Percentiles rank a stretch among this genome's conserved stretches.
These are phyloP conservation scores for Auriscalpium microsporum DNA, from an alignment of 768 basidiomycete genomes.

Conservation along the genomic window DNA sequence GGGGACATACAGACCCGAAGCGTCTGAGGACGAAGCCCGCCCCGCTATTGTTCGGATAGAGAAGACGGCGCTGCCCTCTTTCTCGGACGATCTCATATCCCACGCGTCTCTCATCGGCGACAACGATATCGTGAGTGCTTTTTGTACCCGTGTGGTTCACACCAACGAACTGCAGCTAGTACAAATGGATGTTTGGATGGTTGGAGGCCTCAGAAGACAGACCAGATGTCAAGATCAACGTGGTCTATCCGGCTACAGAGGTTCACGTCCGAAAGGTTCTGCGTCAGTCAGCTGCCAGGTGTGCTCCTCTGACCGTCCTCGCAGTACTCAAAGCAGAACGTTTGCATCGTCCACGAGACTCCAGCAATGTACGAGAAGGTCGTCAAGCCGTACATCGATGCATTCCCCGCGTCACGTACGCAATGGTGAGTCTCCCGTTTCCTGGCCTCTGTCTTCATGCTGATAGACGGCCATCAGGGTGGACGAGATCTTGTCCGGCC, in stretches of 20 bases:
- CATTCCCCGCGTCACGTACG: slow-evolving; percentile 68
- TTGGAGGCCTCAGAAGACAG: slow-evolving; percentile 29
- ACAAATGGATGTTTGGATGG: slow-evolving; percentile 77
- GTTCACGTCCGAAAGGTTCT: slow-evolving; percentile 77
- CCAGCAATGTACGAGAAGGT: slow-evolving; percentile 63
- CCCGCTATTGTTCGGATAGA: slow-evolving; percentile 72
- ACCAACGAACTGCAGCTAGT: slow-evolving; percentile 37
- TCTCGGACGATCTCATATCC: slow-evolving; percentile 31
- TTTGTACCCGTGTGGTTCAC: slow-evolving; percentile 16
- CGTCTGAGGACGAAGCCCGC: not conserved
- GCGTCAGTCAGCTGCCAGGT: not conserved
- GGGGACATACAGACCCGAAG: not conserved
- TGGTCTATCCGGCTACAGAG: slow-evolving; percentile 85
- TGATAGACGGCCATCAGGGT: slow-evolving; percentile 48
- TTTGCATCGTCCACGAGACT: slow-evolving; percentile 74
- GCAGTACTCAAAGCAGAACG: slow-evolving; percentile 70
- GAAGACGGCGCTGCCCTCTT: slow-evolving; percentile 57
- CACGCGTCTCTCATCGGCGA: slow-evolving; percentile 41
- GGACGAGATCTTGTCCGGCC: slow-evolving; percentile 69
- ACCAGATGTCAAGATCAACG: slow-evolving; percentile 74
- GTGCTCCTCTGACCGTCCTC: not conserved
- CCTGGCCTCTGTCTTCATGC: not conserved
- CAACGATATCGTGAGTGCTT: slow-evolving; percentile 52
- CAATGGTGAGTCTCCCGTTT: slow-evolving; percentile 51
- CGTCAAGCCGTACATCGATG: slow-evolving; percentile 71